Evolutionary conservation across 2,329 filamentous ascomycete species (phyloP).

Genomic region (Neophaeococcomyces mojaviensis): DNA sequence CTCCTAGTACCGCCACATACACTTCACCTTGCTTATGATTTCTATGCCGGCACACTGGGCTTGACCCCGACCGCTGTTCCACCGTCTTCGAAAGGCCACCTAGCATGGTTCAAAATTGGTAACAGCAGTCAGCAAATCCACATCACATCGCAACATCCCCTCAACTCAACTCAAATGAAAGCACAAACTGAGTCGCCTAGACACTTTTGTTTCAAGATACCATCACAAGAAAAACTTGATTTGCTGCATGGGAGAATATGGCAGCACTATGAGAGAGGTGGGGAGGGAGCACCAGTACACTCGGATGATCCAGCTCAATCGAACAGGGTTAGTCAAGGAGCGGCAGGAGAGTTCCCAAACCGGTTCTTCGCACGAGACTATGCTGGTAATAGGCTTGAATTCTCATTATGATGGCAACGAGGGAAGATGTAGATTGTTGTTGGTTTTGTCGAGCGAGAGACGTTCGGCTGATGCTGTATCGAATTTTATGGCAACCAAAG

Average conservation of each 20-base stretch:
- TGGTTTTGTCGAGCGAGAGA: no score
- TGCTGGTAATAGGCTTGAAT: constrained; percentile 8
- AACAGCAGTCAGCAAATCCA: constrained; percentile 8
- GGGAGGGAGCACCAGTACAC: constrained; percentile 3
- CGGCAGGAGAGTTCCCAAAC: background rate
- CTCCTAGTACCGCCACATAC: constrained; percentile 5
- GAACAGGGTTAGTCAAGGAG: background rate
- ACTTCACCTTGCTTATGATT: constrained; percentile 1
- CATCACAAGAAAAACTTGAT: constrained; percentile 5
- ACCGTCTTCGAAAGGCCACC: background rate
- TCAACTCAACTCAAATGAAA: constrained; percentile 1
- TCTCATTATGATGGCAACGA: constrained; percentile 1
- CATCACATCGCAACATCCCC: background rate
- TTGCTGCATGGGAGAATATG: background rate
- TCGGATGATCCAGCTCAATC: background rate
- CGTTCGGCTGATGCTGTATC: no score
- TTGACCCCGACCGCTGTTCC: background rate
- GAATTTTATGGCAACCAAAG: no score
- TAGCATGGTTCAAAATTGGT: constrained; percentile 7
- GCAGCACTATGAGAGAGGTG: constrained; percentile 3
- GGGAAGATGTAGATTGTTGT: no score
- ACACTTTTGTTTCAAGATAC: constrained; percentile 6
- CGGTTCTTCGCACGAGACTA: constrained; percentile 9
- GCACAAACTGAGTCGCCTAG: constrained; percentile 4
- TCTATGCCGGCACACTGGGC: constrained; percentile 4